Evolutionary conservation across 371 early-diverging fungal species (phyloP), one percentile per base, ranked within the genome.

Genomic region (Rhizopus arrhizus): DNA sequence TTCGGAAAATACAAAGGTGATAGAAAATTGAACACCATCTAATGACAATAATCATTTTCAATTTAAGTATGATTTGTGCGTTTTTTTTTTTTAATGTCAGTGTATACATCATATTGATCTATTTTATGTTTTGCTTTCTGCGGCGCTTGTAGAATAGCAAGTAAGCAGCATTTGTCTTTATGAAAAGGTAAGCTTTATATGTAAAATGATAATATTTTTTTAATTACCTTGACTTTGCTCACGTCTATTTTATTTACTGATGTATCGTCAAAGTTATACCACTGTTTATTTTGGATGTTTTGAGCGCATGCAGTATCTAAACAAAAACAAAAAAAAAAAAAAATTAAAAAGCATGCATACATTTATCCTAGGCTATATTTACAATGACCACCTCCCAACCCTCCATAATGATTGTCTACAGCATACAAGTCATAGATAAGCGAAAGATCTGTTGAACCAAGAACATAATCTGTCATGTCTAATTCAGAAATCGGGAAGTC

Each of bases 251-350:
- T 73, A 28, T 79, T 79, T 8, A 94, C 95, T 38, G 79, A 83
- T 5, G 89, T 83, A 72, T 96, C 95, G 65, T 96, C 91, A 73
- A 91, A 96, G 61, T 90, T 79, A 72, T 90, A 95, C 97, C 97
- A 95, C 15, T 82, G 45, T 12, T 63, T 67, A 53, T 84, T 75
- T 15, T 84, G 62, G 9, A 78, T 70, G 59, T 90, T 94, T 70
- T 86, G 88, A 13, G 92, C 94, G 72, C 86, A 94, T 0, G 95
- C 95, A 34, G 95, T 95, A 69, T 95, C 89, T 89, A 70, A 2
- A 36, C 36, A 36, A 36, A 29, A 4, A n/a, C 31, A 6, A 3
- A 31, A 31, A 36, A 36, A 29, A 4, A n/a, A 40, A 6, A 3
- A 31, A 31, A 50, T 43, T n/a, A 49, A 13, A 42, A 62, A n/a